phyloP scores from a whole-genome alignment of 148 eudicot genomes.

The Arbutus unedo region DNA sequence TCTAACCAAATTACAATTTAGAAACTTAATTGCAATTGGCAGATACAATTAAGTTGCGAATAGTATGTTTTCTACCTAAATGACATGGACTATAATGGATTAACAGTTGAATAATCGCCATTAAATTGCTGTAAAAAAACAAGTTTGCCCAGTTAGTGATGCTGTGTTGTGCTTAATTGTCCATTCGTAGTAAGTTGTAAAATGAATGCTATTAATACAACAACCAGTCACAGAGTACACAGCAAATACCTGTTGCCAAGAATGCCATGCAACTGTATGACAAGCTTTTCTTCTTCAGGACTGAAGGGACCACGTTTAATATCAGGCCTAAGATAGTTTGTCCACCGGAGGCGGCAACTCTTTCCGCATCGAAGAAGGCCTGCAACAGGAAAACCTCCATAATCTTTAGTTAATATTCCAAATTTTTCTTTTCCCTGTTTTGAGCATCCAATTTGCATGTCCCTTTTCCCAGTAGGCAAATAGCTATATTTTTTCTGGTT shows the following conservation, averaged over 20 bases:
- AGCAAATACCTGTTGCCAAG: constrained; percentile 57
- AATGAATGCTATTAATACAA: neutral
- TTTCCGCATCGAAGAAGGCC: constrained; percentile 73
- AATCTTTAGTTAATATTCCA: neutral
- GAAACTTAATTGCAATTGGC: neutral
- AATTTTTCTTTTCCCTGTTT: neutral
- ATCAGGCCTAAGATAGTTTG: constrained; percentile 67
- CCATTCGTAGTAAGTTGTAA: neutral
- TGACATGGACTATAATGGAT: neutral
- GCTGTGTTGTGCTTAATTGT: neutral
- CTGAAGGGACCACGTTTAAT: constrained; percentile 74
- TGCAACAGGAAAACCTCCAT: constrained; percentile 12
- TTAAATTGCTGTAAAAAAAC: neutral
- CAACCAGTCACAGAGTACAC: neutral
- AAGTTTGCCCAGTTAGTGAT: neutral
- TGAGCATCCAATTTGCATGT: neutral
- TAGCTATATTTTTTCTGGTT: neutral
- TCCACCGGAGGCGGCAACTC: constrained; percentile 78
- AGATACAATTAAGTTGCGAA: neutral
- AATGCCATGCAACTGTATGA: constrained; percentile 64
- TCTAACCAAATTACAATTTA: neutral
- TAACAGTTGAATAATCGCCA: neutral
- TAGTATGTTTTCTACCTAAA: neutral
- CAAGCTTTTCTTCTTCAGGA: constrained; percentile 66
- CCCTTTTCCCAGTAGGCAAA: neutral